Base-by-base conservation (phyloP, 148 eudicot genomes). In the Amaranthus palmeri region DNA sequence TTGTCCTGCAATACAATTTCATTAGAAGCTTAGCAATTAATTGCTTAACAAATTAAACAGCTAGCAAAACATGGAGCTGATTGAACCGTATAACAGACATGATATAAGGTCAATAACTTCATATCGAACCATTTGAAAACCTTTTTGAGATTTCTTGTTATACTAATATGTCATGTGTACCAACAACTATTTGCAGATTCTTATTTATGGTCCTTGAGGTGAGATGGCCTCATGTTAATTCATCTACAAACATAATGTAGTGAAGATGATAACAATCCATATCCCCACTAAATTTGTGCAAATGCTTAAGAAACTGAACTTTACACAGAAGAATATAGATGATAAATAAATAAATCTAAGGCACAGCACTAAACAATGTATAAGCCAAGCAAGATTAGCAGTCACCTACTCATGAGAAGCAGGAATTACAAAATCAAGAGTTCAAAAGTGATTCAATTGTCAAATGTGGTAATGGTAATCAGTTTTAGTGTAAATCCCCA, bases 1-100 rank as follows among this genome's bases (percentile, higher is more conserved):
- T 52, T 82, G 59, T 95, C 99, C 99, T 95, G 90, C 76, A 82
- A 49, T 4, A 13, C 13, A 18, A 48, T 18, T 56, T 8, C 54
- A 46, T 43, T 10, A 44, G 45, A 58, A 46, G 49, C 15, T 60
- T 48, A n/a, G 14, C 7, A 46, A 42, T 58, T 15, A 48, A n/a
- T 63, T 0, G 51, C 40, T 48, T 10, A 65, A 13, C 46, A 25
- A 73, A 43, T 62, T 62, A 46, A 1, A 52, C 14, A 10, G 43
- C n/a, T 17, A 5, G 57, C 17, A 40, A 13, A 46, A 47, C 36
- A 25, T 17, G 42, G 69, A 48, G 49, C 56, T 61, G 13, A 61
- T 41, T 25, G 36, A 41, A 36, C 46, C 11, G 65, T 7, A 10
- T 25, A 61, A 42, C 66, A 62, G 17, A 8, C 66, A 43, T 62